Evolutionary conservation across 371 early-diverging fungal genomes (phyloP), one percentile per base, ranked within the genome.

Genomic region (Parasitella parasitica): DNA sequence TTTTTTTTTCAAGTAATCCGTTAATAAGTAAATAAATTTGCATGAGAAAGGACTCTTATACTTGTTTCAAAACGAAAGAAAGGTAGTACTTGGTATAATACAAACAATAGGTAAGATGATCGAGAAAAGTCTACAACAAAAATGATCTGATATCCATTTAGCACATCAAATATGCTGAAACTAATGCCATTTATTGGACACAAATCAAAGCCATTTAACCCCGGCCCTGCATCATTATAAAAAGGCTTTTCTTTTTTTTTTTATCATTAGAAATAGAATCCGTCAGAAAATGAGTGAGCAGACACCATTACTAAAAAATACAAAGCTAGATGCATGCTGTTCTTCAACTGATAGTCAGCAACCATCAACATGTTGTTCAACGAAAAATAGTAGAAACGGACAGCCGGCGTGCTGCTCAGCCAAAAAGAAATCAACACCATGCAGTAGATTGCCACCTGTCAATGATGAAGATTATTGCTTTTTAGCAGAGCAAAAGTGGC

Each of bases 401-500:
- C 48, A 46, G 16, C 4, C 26, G 13, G 37, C 51, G 22, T 55
- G 57, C 53, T 65, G 65, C 34, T 55, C 61, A 2, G 35, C 57
- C 2, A 66, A 61, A 24, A 62, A 62, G 43, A 28, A 46, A 26
- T 30, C 48, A 34, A n/a, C 28, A 11, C 22, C 20, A 15, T 37
- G 32, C 12, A 48, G 6, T 11, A 37, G 22, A 16, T 30, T 63
- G 6, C 48, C 64, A 7, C 32, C 35, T 34, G 49, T 30, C 5
- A 59, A 51, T 26, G 60, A 56, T 9, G 53, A 57, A 16, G 60
- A 63, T 18, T 63, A 59, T 50, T 69, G 69, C 12, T 71, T 63
- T 26, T 37, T 71, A 16, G 54, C 70, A 16, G 64, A 80, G 34
- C 73, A 73, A 24, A 83, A 77, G 54, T 77, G 83, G 69, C 69